A percentile compares a stretch with the other conserved stretches of the same genome.
Evolutionary conservation across 352 stramenopile species (phyloP).

Genomic region (Pythium sukuiense): DNA sequence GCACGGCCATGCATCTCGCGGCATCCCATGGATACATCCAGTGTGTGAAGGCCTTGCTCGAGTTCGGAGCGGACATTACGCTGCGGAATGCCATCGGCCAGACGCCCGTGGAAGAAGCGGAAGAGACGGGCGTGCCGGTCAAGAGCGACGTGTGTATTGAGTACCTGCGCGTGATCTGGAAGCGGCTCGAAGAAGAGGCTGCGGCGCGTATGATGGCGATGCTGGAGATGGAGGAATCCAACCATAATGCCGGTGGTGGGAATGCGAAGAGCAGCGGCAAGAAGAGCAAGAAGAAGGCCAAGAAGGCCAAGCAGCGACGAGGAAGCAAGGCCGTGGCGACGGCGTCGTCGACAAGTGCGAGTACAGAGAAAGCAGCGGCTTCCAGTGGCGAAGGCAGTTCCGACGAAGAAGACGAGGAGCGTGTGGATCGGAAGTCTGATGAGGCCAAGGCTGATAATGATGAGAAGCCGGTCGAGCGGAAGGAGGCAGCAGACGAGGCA

Average conservation of each 20-base stretch:
- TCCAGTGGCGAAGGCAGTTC: conserved; percentile 28
- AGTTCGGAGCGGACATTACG: conserved; percentile 68
- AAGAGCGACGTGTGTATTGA: conserved; percentile 61
- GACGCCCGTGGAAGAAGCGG: conserved; percentile 77
- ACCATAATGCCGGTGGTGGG: conserved; percentile 5
- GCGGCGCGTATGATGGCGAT: conserved; percentile 79
- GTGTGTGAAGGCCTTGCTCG: conserved; percentile 69
- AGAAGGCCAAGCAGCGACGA: conserved; percentile 66
- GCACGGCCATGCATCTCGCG: conserved; percentile 81
- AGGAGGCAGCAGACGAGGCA: conserved; percentile 5
- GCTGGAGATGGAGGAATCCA: conserved; percentile 77
- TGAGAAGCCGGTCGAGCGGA: conserved; percentile 4
- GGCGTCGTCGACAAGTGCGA: not conserved
- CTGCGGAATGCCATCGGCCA: conserved; percentile 78
- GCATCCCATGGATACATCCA: conserved; percentile 70
- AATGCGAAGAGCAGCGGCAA: conserved; percentile 28
- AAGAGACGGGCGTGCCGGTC: conserved; percentile 51
- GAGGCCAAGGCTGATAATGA: not conserved
- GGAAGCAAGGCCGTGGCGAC: conserved; percentile 28
- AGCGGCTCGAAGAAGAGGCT: conserved; percentile 73
- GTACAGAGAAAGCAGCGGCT: conserved; percentile 22
- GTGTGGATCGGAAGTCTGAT: not conserved
- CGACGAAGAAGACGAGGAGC: conserved; percentile 19
- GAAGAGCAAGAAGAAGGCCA: conserved; percentile 70
- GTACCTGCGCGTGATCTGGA: conserved; percentile 64